A percentile compares a stretch with the other conserved stretches of the same genome.
Evolutionary conservation across 805 yeast genomes (phyloP).

Genomic region (Spencermartinsiella europaea): DNA sequence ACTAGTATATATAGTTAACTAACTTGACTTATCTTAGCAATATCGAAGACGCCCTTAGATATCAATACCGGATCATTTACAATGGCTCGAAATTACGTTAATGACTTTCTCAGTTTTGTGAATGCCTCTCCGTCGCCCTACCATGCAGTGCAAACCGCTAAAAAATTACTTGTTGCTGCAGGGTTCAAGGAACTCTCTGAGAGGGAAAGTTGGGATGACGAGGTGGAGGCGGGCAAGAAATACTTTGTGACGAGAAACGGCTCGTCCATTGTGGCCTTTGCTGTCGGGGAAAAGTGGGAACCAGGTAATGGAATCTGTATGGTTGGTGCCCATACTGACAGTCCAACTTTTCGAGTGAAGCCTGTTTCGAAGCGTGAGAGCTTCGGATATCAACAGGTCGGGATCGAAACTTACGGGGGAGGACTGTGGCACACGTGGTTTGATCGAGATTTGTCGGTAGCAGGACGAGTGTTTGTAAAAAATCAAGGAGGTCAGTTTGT

Average conservation of each 20-base stretch:
- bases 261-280: slow-evolving; percentile 83
- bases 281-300: slow-evolving; percentile 64
- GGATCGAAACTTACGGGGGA: slow-evolving; percentile 94
- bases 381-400: slow-evolving; percentile 74
- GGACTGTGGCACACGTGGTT: slow-evolving; percentile 97
- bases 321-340: slow-evolving; percentile 95
- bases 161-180: slow-evolving; percentile 45
- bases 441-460: slow-evolving; percentile 85
- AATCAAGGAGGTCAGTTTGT: slow-evolving; percentile 44
- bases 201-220: slow-evolving; percentile 61
- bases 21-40: too few species aligned
- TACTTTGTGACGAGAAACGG: slow-evolving; percentile 87
- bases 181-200: slow-evolving; percentile 76
- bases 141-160: slow-evolving; percentile 75
- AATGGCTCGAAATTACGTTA: not conserved
- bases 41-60: too few species aligned
- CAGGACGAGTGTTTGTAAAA: slow-evolving; percentile 81
- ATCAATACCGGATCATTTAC: not conserved
- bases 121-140: slow-evolving; percentile 90
- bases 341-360: slow-evolving; percentile 85
- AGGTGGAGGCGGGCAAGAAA: slow-evolving; percentile 50
- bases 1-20: too few species aligned
- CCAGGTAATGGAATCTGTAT: slow-evolving; percentile 82
- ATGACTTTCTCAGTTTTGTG: slow-evolving; percentile 68
- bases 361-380: slow-evolving; percentile 68